Evolutionary conservation across 1,284 basidiomycete species (phyloP), one percentile per base, ranked within the genome.

Genomic region (Coriolopsis trogii): DNA sequence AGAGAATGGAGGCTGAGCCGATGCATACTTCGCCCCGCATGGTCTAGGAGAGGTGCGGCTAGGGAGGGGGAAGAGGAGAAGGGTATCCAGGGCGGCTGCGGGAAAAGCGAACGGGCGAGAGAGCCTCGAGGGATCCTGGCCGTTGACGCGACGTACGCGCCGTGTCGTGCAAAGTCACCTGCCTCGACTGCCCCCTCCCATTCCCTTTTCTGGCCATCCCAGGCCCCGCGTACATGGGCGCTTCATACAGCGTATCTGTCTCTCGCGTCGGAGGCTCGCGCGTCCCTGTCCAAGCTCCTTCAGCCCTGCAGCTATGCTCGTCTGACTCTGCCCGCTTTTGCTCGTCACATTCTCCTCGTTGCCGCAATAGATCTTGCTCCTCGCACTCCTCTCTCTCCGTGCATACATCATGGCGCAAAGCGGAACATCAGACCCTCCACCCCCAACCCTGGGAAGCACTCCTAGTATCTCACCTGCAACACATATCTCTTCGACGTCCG

Each of bases 21-120:
- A 91, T 78, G 67, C 85, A 90, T 56, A 87, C 58, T 77, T 89
- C 87, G 29, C 87, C 87, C 53, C 79, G 84, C 81, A 88, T 82
- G 65, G 44, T 57, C 46, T 46, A 40, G 50, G 49, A 39, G 51
- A 50, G 33, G 41, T 31, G 41, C 39, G 46, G 42, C 40, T 45
- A 40, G 34, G 53, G 41, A 53, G 53, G 46, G 41, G 49, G 54
- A 40, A 44, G 63, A 60, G 59, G 56, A 62, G 67, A 47, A 58
- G 47, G 58, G 66, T 64, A 65, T 62, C 62, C 68, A 58, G 60
- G 56, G 55, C 59, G 61, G 44, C 56, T 56, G 49, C 54, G 49
- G 50, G 30, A 40, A 39, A 46, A 36, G 31, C 36, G 41, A 34
- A 40, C 49, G 45, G 55, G 37, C 51, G 49, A 43, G 34, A 51